Evolutionary conservation across 805 yeast genomes (phyloP).

Genomic region (Saccharomycopsis capsularis): DNA sequence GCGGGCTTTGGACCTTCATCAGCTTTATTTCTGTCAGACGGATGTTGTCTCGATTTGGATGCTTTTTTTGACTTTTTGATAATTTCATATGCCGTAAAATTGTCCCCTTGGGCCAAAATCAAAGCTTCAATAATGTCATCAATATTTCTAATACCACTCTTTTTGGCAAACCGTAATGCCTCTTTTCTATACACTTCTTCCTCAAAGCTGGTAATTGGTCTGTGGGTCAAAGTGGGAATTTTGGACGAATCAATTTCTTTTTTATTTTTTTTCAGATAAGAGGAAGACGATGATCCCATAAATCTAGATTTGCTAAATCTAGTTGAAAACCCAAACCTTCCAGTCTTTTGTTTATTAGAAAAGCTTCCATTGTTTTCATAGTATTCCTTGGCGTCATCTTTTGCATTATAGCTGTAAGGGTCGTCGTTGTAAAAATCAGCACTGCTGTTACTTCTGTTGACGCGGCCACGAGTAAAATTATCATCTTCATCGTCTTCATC

Average conservation of each 20-base stretch:
- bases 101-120: conserved; percentile 49
- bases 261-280: not conserved
- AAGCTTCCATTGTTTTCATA: conserved; percentile 11
- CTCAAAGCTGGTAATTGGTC: conserved; percentile 49
- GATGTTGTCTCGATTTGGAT: conserved; percentile 5
- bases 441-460: not conserved
- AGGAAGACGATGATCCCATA: not conserved
- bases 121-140: conserved; percentile 61
- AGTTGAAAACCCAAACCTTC: conserved; percentile 8
- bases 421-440: conserved; percentile 13
- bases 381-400: conserved; percentile 15
- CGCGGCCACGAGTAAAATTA: conserved; percentile 4
- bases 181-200: conserved; percentile 43
- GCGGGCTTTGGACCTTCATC: conserved; percentile 10
- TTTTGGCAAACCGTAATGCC: conserved; percentile 39
- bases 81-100: conserved; percentile 52
- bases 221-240: conserved; percentile 40
- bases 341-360: conserved; percentile 4
- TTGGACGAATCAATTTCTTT: not conserved
- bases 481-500: conserved; percentile 6
- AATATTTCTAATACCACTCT: conserved; percentile 50
- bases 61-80: conserved; percentile 36
- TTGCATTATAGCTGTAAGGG: conserved; percentile 5
- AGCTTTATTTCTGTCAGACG: not conserved
- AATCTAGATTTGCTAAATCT: conserved; percentile 4